phyloP scores from a whole-genome alignment of 2,329 filamentous ascomycete species.

The Neofusicoccum sp. region DNA sequence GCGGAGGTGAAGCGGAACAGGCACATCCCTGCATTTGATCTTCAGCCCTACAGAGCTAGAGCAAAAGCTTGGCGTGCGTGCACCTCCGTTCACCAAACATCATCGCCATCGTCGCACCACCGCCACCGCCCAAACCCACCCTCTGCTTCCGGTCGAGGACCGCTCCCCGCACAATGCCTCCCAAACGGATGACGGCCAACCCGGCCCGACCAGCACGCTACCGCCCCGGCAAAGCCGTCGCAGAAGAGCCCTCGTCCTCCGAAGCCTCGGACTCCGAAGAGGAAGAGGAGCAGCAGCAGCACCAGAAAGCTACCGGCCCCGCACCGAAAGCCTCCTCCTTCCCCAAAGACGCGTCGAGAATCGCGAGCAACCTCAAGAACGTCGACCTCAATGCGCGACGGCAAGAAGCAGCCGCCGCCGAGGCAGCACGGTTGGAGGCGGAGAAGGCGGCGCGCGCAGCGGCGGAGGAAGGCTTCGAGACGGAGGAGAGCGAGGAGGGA shows the following conservation, averaged over 20 bases:
- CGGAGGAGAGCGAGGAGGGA: constrained; percentile 42
- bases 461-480: constrained; percentile 61
- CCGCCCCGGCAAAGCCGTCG: constrained; percentile 75
- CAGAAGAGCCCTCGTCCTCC: constrained; percentile 43
- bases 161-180: constrained; percentile 52
- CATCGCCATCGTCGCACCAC: not conserved
- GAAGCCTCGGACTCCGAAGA: constrained; percentile 54
- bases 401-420: constrained; percentile 29
- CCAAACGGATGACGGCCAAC: constrained; percentile 92
- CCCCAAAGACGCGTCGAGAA: constrained; percentile 41
- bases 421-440: constrained; percentile 27
- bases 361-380: constrained; percentile 43
- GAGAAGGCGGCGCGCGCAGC: constrained; percentile 29
- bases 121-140: not conserved
- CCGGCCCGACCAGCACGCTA: constrained; percentile 77
- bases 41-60: constrained; percentile 13
- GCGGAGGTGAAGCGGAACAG: not conserved
- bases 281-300: constrained; percentile 30
- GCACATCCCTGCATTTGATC: not conserved
- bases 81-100: not conserved
- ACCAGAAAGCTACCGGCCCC: constrained; percentile 34
- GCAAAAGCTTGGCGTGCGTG: constrained; percentile 10
- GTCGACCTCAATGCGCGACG: constrained; percentile 36
- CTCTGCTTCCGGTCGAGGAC: not conserved
- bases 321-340: constrained; percentile 49